Evolutionary conservation across 73 alveolate genomes (phyloP).

Genomic region (Tetrahymena thermophila): DNA sequence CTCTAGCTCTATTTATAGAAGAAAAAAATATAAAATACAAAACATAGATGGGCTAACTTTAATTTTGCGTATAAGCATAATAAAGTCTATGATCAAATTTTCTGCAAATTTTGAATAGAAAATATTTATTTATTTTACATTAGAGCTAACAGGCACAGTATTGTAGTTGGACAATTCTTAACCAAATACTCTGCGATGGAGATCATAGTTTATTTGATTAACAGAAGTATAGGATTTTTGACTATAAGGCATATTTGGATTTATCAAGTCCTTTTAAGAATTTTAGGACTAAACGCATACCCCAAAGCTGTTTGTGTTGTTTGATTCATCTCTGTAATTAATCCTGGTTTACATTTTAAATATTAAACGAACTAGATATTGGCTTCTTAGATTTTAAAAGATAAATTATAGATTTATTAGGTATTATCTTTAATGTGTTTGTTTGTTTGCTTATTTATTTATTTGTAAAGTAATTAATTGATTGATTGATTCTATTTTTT

Average conservation of each 20-base stretch:
- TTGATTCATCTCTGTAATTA: neutral
- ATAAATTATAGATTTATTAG: no score
- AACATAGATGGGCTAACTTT: neutral
- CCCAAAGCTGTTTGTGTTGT: neutral
- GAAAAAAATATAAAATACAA: neutral
- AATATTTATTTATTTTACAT: neutral
- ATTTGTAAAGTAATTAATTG: neutral
- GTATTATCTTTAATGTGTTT: no score
- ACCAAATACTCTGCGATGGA: neutral
- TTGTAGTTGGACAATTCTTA: neutral
- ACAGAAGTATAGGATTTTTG: neutral
- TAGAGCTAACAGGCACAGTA: neutral
- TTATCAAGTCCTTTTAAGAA: neutral
- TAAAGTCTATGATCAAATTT: neutral
- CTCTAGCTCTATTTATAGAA: neutral
- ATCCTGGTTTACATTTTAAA: neutral
- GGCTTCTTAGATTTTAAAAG: neutral
- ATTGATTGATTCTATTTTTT: neutral
- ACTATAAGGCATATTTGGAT: neutral
- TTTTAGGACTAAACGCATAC: neutral
- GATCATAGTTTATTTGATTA: neutral
- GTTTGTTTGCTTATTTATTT: no score
- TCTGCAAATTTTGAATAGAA: no score
- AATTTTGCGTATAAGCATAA: neutral
- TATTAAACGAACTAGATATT: neutral